phyloP scores from a whole-genome alignment of 306 rosid species.

The Purshia tridentata region DNA sequence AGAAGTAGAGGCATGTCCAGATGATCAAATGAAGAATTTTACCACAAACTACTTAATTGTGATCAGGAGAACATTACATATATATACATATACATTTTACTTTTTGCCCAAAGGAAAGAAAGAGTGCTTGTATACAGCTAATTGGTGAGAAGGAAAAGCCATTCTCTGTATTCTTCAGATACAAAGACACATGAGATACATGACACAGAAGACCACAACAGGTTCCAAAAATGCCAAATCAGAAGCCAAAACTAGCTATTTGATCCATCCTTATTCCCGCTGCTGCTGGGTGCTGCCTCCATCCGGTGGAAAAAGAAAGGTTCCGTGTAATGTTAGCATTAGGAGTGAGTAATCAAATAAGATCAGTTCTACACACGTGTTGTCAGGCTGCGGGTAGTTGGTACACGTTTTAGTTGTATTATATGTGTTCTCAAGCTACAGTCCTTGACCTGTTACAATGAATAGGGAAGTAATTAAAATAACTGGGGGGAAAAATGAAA shows the following conservation, averaged over 20 bases:
- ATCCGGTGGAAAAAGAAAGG: conserved; percentile 51
- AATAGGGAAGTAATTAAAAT: conserved; percentile 19
- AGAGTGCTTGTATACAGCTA: conserved; percentile 68
- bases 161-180: conserved; percentile 42
- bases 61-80: conserved; percentile 68
- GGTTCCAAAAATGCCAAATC: conserved; percentile 51
- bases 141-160: conserved; percentile 49
- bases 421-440: conserved; percentile 84
- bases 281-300: conserved; percentile 45
- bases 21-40: conserved; percentile 39
- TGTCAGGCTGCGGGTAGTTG: conserved; percentile 60
- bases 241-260: conserved; percentile 66
- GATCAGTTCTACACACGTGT: conserved; percentile 85
- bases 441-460: conserved; percentile 61
- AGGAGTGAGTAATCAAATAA: conserved; percentile 66
- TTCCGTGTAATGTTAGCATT: conserved; percentile 76
- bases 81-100: conserved; percentile 56
- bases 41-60: conserved; percentile 31
- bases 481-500: conserved; percentile 8
- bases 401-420: conserved; percentile 63
- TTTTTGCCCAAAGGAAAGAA: conserved; percentile 47
- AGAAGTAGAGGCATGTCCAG: conserved; percentile 13
- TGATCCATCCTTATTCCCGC: conserved; percentile 61
- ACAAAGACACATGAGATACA: conserved; percentile 54
- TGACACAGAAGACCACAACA: conserved; percentile 50